Percentiles rank a stretch among this genome's conserved stretches.
Evolutionary conservation across 352 stramenopile species (phyloP).

Genomic region (Vaucheria bursata): DNA sequence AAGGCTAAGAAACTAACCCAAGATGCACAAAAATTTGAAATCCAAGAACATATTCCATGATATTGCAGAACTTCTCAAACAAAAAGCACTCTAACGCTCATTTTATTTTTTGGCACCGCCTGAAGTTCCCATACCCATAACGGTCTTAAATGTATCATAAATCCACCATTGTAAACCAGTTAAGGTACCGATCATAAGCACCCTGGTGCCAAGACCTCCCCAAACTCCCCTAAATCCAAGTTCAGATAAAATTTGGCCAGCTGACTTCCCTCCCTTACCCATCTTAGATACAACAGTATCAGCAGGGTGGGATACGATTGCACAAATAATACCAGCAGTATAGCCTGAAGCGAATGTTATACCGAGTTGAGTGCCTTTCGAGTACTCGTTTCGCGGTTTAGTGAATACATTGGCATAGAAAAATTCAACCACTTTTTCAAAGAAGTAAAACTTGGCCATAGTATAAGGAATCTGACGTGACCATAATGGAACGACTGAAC

Average conservation of each 20-base stretch:
- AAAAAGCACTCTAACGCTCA: too few relatives aligned
- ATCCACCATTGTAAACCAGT: slow-evolving; percentile 93
- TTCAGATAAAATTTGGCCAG: slow-evolving; percentile 41
- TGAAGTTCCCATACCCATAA: too few relatives aligned
- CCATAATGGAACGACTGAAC: slow-evolving; percentile 70
- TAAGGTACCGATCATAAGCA: slow-evolving; percentile 90
- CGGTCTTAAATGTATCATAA: slow-evolving; percentile 88
- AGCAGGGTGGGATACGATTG: slow-evolving; percentile 96
- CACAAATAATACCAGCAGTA: slow-evolving; percentile 95
- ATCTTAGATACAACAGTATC: slow-evolving; percentile 96
- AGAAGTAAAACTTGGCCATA: slow-evolving; percentile 98
- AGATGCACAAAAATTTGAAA: too few relatives aligned
- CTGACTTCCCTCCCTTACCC: slow-evolving; percentile 52
- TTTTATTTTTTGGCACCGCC: too few relatives aligned
- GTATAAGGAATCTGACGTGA: slow-evolving; percentile 88
- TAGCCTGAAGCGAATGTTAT: slow-evolving; percentile 94
- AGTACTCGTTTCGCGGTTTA: slow-evolving; percentile 76
- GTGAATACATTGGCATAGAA: slow-evolving; percentile 64
- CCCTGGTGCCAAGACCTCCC: slow-evolving; percentile 74
- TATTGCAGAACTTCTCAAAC: too few relatives aligned
- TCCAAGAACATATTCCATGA: too few relatives aligned
- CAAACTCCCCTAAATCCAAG: slow-evolving; percentile 50
- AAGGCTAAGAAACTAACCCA: too few relatives aligned
- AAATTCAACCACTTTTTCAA: slow-evolving; percentile 57
- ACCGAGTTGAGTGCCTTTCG: slow-evolving; percentile 75